Conservation (phyloP, 2,329 filamentous ascomycete genomes). For the Piedraia hortae region DNA sequence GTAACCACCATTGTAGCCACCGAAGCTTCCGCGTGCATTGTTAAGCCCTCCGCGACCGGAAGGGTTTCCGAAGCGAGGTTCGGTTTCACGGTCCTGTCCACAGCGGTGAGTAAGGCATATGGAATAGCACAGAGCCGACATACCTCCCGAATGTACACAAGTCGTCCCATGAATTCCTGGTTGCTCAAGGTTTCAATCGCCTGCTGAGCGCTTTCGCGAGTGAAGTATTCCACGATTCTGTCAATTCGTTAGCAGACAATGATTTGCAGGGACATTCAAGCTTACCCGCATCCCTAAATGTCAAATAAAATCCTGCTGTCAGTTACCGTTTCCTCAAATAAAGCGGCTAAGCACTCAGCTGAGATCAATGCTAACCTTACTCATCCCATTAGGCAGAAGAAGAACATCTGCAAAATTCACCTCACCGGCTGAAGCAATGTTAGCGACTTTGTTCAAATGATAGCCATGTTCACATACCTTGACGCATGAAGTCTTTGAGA, state of each 20-base stretch:
- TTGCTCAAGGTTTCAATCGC: conserved; percentile 96
- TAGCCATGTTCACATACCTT: conserved; percentile 36
- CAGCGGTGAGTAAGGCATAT: conserved; percentile 1
- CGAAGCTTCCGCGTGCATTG: conserved; percentile 39
- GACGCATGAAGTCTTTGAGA: conserved; percentile 98
- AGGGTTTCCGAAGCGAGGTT: conserved; percentile 56
- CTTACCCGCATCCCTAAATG: conserved; percentile 8
- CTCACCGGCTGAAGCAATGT: conserved; percentile 50
- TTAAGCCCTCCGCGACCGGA: conserved; percentile 3
- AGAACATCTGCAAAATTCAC: conserved; percentile 98
- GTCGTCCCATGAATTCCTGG: conserved; percentile 92
- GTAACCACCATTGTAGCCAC: conserved; percentile 18
- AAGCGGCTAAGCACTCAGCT: no score
- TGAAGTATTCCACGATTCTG: conserved; percentile 96
- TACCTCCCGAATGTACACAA: conserved; percentile 97
- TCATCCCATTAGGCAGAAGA: conserved; percentile 99
- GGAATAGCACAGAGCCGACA: conserved; percentile 3
- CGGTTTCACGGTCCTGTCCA: conserved; percentile 72
- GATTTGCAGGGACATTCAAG: no score
- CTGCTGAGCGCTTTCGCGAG: conserved; percentile 93
- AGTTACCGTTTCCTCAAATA: no score
- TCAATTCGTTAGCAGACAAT: conserved; percentile 1
- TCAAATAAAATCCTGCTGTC: conserved; percentile 39
- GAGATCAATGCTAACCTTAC: conserved; percentile 70
- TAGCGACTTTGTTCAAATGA: no score